These are phyloP conservation scores for Dovyalis caffra DNA, from an alignment of 345 rosid species.

Conservation along the genomic window DNA sequence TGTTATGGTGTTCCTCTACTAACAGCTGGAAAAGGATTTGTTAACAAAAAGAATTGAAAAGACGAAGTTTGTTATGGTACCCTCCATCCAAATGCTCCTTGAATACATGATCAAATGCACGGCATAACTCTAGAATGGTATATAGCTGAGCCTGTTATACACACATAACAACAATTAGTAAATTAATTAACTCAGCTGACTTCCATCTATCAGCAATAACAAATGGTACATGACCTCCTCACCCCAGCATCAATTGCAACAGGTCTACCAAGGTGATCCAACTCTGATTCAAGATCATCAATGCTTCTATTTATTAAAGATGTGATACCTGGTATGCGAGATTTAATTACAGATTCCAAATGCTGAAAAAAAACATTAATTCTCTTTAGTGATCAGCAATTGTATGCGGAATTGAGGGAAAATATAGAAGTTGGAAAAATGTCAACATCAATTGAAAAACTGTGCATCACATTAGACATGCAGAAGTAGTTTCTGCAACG, in stretches of 20 bases:
- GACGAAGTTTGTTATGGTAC: conserved; percentile 28
- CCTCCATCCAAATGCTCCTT: conserved; percentile 98
- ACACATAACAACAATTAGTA: background rate
- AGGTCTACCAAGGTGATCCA: conserved; percentile 34
- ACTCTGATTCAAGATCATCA: conserved; percentile 31
- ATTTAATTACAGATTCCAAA: conserved; percentile 31
- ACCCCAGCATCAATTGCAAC: conserved; percentile 37
- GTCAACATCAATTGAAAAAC: background rate
- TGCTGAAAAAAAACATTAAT: conserved; percentile 19
- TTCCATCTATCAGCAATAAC: background rate
- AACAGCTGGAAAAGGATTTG: background rate
- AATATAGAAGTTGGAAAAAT: background rate
- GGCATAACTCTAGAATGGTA: conserved; percentile 75
- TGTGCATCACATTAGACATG: conserved; percentile 1
- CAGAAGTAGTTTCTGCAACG: background rate
- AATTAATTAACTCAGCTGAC: background rate
- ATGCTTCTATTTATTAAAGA: conserved; percentile 31
- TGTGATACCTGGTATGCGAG: conserved; percentile 30
- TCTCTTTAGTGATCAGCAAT: background rate
- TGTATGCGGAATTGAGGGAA: background rate
- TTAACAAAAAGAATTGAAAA: background rate
- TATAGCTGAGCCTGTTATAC: conserved; percentile 71
- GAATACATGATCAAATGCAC: conserved; percentile 83
- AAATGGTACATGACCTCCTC: background rate
- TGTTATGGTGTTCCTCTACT: background rate